Evolutionary conservation across 305 asterid genomes (phyloP), one percentile per base, ranked within the genome.

Genomic region (Nicotiana rustica): DNA sequence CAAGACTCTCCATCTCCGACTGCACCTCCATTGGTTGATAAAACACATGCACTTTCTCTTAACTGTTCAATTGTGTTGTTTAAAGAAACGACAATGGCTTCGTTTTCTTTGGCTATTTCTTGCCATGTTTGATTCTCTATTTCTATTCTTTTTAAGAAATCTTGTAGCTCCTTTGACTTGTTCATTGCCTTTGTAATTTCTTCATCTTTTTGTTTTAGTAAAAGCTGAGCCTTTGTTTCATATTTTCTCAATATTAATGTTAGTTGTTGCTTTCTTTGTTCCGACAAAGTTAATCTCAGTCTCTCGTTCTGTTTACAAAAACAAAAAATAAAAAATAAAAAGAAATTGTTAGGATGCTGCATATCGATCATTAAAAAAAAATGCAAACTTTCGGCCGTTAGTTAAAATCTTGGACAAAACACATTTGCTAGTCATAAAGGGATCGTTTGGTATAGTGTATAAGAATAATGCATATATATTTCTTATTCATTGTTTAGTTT

Each of bases 1-100:
- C 92, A 90, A 0, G 98, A 92, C 69, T 85, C 93, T 4, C 90
- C 94, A 65, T 92, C 61, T 25, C 96, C 0, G 82, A 93, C 0
- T 84, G 92, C 3, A 84, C 91, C 2, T 77, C 90, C 3, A 33
- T 78, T 89, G 70, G 73, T 68, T 9, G 84, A 44, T 2, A 78
- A 49, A 19, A 77, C 56, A 56, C 38, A n/a, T 0, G 81, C 84
- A 29, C 66, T 67, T 14, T 87, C 90, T 68, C 78, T 87, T 35
- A 93, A 88, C 70, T 90, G 91, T 70, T 88, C 91, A 38, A 91
- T 91, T 85, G 90, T 82, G 70, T 55, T 71, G 88, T 82, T 90
- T 57, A 94, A 64, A 12, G 93, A 88, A 15, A 77, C 71, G 17
- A 85, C 91, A 81, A 76, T 64, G 18, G 89, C 83, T 73, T 91